Percentiles rank a stretch among this genome's conserved stretches.
Conservation (phyloP, 305 asterid genomes). For the Ruellia speciosa region DNA sequence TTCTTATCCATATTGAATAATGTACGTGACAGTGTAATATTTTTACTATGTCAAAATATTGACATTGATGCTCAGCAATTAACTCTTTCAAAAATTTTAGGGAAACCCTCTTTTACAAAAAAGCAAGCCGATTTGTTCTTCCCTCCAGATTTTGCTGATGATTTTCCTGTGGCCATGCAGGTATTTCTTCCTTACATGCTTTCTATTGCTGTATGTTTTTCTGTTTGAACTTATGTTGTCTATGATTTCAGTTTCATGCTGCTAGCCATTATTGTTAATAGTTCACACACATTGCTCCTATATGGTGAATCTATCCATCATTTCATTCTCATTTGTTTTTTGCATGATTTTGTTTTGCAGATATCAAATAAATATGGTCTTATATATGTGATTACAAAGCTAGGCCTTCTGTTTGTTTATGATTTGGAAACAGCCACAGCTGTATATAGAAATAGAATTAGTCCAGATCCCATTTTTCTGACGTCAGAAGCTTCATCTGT, state of each 20-base stretch:
- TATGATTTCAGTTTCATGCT: not conserved
- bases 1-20: not conserved
- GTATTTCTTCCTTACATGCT: constrained; percentile 18
- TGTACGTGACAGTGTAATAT: not conserved
- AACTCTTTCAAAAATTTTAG: constrained; percentile 31
- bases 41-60: not conserved
- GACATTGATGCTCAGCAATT: not conserved
- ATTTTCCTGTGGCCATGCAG: constrained; percentile 44
- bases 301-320: not conserved
- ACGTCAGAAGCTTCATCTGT: constrained; percentile 89
- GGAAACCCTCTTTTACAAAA: constrained; percentile 85
- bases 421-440: constrained; percentile 96
- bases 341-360: constrained; percentile 36
- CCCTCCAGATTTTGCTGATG: constrained; percentile 95
- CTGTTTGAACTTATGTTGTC: not conserved
- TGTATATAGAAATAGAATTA: constrained; percentile 90
- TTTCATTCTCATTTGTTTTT: not conserved
- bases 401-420: constrained; percentile 96
- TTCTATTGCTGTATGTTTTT: not conserved
- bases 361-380: constrained; percentile 85
- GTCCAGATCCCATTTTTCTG: constrained; percentile 98
- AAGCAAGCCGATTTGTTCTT: constrained; percentile 98
- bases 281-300: not conserved
- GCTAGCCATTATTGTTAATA: not conserved
- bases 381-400: constrained; percentile 91